Evolutionary conservation across 495 filamentous ascomycete species (phyloP).

Genomic region (Pseudomonodictys pantanalensis): DNA sequence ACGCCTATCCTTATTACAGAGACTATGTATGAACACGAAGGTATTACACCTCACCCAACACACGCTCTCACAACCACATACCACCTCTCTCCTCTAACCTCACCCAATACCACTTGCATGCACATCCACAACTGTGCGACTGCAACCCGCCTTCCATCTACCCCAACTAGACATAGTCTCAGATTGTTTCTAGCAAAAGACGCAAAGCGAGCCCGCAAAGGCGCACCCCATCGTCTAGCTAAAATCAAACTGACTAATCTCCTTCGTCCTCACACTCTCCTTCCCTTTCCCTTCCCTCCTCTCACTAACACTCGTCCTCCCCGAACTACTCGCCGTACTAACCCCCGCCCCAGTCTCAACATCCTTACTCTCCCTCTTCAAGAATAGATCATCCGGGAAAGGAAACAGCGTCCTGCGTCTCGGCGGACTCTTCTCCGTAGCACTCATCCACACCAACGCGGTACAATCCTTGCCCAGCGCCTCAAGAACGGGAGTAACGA

Average conservation of each 20-base stretch:
- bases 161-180: too few relatives aligned
- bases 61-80: too few relatives aligned
- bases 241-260: constrained; percentile 1
- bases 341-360: background rate
- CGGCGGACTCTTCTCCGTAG: constrained; percentile 20
- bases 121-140: too few relatives aligned
- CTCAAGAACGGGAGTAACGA: constrained; percentile 29
- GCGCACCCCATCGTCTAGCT: too few relatives aligned
- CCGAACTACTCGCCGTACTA: background rate
- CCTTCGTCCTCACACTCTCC: background rate
- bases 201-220: too few relatives aligned
- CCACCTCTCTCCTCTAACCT: too few relatives aligned
- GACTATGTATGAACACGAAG: too few relatives aligned
- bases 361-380: constrained; percentile 1
- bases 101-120: too few relatives aligned
- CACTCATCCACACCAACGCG: constrained; percentile 24
- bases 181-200: too few relatives aligned
- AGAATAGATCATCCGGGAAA: constrained; percentile 25
- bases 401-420: constrained; percentile 26
- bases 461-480: constrained; percentile 31
- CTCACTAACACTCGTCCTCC: background rate
- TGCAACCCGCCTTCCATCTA: too few relatives aligned
- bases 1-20: too few relatives aligned
- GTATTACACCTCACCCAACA: too few relatives aligned
- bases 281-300: background rate